Evolutionary conservation across 768 basidiomycete genomes (phyloP).

Genomic region (Boletus subcaerulescens): DNA sequence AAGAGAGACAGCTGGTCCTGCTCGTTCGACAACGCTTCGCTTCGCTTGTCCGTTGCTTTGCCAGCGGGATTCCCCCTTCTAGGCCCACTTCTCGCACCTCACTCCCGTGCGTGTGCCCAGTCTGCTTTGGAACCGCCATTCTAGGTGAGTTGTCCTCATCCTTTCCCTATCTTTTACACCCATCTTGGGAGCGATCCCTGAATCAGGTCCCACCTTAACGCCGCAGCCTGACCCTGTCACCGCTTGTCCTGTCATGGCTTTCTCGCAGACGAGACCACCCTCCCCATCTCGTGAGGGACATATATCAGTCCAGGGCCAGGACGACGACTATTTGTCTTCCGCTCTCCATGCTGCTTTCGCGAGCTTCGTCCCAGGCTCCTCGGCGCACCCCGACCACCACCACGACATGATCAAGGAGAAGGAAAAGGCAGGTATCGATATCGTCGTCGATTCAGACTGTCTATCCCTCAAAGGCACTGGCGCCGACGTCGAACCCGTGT

Average conservation of each 20-base stretch:
- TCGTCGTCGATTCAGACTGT: constrained; percentile 67
- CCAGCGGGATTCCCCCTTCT: neutral
- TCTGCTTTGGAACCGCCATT: constrained; percentile 9
- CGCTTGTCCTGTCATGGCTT: constrained; percentile 30
- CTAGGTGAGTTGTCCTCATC: neutral
- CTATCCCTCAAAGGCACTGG: constrained; percentile 77
- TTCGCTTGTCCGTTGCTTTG: neutral
- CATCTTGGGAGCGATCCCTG: neutral
- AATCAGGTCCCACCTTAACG: constrained; percentile 7
- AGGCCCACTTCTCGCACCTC: neutral
- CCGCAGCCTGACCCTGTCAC: constrained; percentile 6
- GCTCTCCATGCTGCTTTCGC: constrained; percentile 40
- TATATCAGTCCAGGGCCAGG: constrained; percentile 25
- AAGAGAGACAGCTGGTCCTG: constrained; percentile 2
- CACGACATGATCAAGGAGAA: constrained; percentile 46
- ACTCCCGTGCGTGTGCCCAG: neutral
- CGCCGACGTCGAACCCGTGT: constrained; percentile 76
- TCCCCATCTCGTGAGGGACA: constrained; percentile 25
- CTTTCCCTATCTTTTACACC: neutral
- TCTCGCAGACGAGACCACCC: constrained; percentile 34
- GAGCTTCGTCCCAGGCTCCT: constrained; percentile 23
- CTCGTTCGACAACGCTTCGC: neutral
- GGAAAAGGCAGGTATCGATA: constrained; percentile 61
- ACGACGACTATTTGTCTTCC: constrained; percentile 35
- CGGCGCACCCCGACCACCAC: constrained; percentile 21